Percentiles rank a stretch among this genome's conserved stretches.
Conservation (phyloP, 495 filamentous ascomycete genomes). For the Talaromyces thailandensis region DNA sequence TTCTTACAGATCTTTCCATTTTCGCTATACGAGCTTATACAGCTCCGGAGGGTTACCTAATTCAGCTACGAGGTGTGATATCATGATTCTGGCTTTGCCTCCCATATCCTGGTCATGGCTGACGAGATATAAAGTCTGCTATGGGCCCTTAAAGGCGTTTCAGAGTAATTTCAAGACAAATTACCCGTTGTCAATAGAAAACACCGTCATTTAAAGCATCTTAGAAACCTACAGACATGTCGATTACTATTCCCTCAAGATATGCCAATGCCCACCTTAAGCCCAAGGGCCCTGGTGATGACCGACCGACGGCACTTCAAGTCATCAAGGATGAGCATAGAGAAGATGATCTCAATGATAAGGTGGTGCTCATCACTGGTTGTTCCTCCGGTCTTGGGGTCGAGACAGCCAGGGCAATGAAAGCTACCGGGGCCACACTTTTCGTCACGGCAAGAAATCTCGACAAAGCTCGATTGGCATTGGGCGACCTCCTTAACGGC, state of each 20-base stretch:
- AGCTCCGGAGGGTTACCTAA: not conserved
- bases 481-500: conserved; percentile 8
- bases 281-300: conserved; percentile 38
- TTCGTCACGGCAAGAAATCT: conserved; percentile 32
- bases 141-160: not conserved
- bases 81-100: not conserved
- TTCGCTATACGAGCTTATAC: not conserved
- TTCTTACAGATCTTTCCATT: no score
- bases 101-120: not conserved
- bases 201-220: no score
- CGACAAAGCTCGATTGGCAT: conserved; percentile 18
- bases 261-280: conserved; percentile 29
- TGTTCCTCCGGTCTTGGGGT: conserved; percentile 40
- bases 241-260: not conserved
- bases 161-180: not conserved
- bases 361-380: conserved; percentile 42
- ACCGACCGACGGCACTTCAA: conserved; percentile 41
- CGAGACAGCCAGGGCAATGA: conserved; percentile 37
- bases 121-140: not conserved
- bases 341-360: conserved; percentile 25
- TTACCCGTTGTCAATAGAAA: no score
- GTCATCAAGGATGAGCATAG: conserved; percentile 39
- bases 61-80: not conserved
- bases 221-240: not conserved
- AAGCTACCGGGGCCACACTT: conserved; percentile 36